A percentile compares a stretch with the other conserved stretches of the same genome.
These are phyloP conservation scores for Diplodia intermedia DNA, from an alignment of 2,329 filamentous ascomycete genomes.

Conservation along the genomic window DNA sequence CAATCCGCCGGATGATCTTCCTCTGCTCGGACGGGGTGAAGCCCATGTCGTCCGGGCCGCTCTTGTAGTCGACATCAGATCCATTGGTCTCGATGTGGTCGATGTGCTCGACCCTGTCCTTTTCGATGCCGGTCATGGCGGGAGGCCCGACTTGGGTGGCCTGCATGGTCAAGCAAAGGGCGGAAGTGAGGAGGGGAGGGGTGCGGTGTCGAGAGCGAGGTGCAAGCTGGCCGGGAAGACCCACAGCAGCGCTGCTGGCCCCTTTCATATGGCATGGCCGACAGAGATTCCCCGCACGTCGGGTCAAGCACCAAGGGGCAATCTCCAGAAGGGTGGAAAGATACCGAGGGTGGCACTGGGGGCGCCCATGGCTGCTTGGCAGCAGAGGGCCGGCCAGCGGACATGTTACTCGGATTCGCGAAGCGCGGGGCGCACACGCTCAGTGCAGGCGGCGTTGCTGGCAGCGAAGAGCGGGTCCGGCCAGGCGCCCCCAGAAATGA, in stretches of 20 bases:
- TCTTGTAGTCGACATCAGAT: constrained; percentile 21
- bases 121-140: constrained; percentile 18
- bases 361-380: constrained; percentile 6
- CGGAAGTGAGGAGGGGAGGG: neutral
- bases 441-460: neutral
- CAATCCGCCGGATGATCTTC: constrained; percentile 72
- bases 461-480: constrained; percentile 4
- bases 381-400: neutral
- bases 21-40: constrained; percentile 69
- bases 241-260: constrained; percentile 4
- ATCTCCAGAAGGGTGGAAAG: constrained; percentile 18
- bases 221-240: neutral
- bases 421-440: constrained; percentile 14
- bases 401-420: constrained; percentile 18
- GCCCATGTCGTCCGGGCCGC: constrained; percentile 35
- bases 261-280: constrained; percentile 17
- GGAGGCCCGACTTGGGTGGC: constrained; percentile 7
- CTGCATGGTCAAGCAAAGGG: constrained; percentile 9
- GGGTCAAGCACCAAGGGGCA: constrained; percentile 2
- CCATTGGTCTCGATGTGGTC: constrained; percentile 22
- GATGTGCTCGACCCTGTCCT: constrained; percentile 28
- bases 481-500: neutral
- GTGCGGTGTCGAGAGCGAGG: neutral
- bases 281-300: constrained; percentile 25
- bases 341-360: constrained; percentile 24